Conservation (phyloP, 371 early-diverging fungal species). For the Agmasoma carcini region DNA sequence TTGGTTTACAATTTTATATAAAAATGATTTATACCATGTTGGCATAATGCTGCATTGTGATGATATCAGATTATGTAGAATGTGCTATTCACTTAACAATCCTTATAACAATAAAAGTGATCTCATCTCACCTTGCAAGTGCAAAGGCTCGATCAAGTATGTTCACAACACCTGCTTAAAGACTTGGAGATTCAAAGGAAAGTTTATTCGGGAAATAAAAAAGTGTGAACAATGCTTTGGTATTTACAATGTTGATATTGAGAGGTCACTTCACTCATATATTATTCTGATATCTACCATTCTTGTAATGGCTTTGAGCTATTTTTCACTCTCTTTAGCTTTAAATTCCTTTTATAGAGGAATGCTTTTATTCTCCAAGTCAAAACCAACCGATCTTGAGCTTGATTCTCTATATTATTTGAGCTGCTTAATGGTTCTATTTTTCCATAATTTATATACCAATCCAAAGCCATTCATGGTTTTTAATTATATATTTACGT, state of each 20-base stretch:
- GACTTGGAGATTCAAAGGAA: slow-evolving; percentile 52
- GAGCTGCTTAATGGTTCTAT: slow-evolving; percentile 12
- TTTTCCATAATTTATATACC: slow-evolving; percentile 27
- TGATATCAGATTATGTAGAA: slow-evolving; percentile 42
- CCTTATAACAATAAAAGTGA: slow-evolving; percentile 41
- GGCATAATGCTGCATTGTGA: not conserved
- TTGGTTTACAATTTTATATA: too few relatives aligned
- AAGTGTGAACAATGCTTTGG: slow-evolving; percentile 52
- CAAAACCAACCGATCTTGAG: not conserved
- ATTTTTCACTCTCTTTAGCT: slow-evolving; percentile 25
- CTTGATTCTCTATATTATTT: not conserved
- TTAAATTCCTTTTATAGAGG: slow-evolving; percentile 25
- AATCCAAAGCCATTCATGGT: slow-evolving; percentile 15
- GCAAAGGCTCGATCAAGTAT: slow-evolving; percentile 53
- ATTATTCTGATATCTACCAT: slow-evolving; percentile 21
- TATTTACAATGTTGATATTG: slow-evolving; percentile 46
- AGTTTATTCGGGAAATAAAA: slow-evolving; percentile 43
- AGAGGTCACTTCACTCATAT: slow-evolving; percentile 23
- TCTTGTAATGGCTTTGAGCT: slow-evolving; percentile 19
- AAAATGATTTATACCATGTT: too few relatives aligned
- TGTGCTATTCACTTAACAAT: slow-evolving; percentile 50
- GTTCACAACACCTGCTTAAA: slow-evolving; percentile 52
- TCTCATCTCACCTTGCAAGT: slow-evolving; percentile 53
- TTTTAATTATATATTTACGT: slow-evolving; percentile 51
- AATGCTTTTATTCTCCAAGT: slow-evolving; percentile 3